Conservation (phyloP, 495 filamentous ascomycete genomes). For the Symbiotaphrina buchneri region DNA sequence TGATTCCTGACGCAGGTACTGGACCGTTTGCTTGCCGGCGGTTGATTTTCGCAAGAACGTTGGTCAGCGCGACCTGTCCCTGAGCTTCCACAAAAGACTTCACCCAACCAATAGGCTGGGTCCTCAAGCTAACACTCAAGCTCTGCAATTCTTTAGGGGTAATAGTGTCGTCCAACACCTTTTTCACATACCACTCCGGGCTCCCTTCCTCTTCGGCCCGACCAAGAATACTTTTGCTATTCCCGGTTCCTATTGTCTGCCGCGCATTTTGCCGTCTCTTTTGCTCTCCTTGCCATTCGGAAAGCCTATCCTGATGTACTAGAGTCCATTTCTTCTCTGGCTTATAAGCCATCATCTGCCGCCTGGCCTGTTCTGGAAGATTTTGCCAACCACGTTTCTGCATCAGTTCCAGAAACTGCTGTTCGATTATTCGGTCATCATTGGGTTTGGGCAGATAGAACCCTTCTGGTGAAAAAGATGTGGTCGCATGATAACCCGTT, state of each 20-base stretch:
- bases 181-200: slow-evolving; percentile 95
- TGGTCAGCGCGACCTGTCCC: slow-evolving; percentile 89
- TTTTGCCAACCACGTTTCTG: slow-evolving; percentile 93
- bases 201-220: slow-evolving; percentile 83
- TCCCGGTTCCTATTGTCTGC: slow-evolving; percentile 32
- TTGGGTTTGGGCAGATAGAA: slow-evolving; percentile 48
- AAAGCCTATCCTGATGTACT: slow-evolving; percentile 82
- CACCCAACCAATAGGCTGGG: slow-evolving; percentile 94
- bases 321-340: slow-evolving; percentile 92
- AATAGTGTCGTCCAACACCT: slow-evolving; percentile 88
- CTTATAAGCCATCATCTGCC: slow-evolving; percentile 90
- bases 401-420: slow-evolving; percentile 84
- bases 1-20: slow-evolving; percentile 33
- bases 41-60: slow-evolving; percentile 82
- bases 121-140: slow-evolving; percentile 80
- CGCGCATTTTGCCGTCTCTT: slow-evolving; percentile 57
- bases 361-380: slow-evolving; percentile 79
- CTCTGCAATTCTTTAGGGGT: slow-evolving; percentile 77
- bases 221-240: slow-evolving; percentile 38
- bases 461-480: slow-evolving; percentile 26
- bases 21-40: slow-evolving; percentile 55
- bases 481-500: slow-evolving; percentile 21
- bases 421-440: slow-evolving; percentile 75
- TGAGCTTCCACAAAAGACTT: slow-evolving; percentile 92
- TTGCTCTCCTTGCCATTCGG: slow-evolving; percentile 85